Base-by-base conservation (phyloP, 1,139 yeast species). In the Scheffersomyces parashehatae region DNA sequence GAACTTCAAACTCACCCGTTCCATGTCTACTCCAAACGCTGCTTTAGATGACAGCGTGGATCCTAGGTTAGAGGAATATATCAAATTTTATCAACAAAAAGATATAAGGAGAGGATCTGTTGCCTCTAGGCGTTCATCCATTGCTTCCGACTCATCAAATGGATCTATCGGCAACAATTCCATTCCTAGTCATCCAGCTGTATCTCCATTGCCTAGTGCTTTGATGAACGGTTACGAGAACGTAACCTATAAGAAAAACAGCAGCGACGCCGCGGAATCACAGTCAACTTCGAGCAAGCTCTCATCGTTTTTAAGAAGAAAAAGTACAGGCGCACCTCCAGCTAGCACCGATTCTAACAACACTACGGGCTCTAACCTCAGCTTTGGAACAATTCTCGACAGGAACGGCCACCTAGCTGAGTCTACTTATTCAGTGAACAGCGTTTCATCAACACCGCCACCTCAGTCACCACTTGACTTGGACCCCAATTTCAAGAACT, bases 1-100 rank as follows among this genome's bases (percentile, higher is more conserved):
- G 13, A 36, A 31, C 16, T 46, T 30, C 15, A 35, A 33, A 28
- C 44, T 52, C 20, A 39, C 48, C n/a, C 49, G 59, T 30, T 48
- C 61, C 6, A 51, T 50, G 46, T 53, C 62, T 1, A 47, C 57
- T 2, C 58, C 63, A 9, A 44, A 43, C 4, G 38, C 43, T 33
- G 32, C 50, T 11, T 41, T 13, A 20, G n/a, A 15, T 2, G 35
- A 31, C 10, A 14, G 24, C 14, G 30, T 53, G 5, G 88, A 83
- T 53, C 83, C 85, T 1, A 71, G 80, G 49, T 58, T 85, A 33
- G 79, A 79, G 34, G 82, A 80, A 42, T 85, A 83, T 54, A 67
- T 85, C 44, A 68, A 70, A 39, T 77, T 75, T 52, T 81, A 77
- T 54, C 68, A 70, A 44, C 75, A 71, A 46, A 69, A 58, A 46